Base-by-base conservation (phyloP, 2,329 filamentous ascomycete genomes). In the Tolypocladium tundrense region DNA sequence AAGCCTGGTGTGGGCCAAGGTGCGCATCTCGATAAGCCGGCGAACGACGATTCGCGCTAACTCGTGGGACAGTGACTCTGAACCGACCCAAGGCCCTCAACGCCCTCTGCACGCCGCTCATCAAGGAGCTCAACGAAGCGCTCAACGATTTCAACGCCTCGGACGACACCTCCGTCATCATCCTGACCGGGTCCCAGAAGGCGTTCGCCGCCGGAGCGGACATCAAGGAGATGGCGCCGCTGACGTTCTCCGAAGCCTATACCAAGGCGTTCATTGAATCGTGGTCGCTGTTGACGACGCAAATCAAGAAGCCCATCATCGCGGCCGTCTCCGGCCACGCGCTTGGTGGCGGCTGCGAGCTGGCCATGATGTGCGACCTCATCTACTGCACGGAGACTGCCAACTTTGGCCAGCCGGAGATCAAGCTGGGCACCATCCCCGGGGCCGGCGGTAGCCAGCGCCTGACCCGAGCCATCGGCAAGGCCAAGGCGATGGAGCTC, bases 221-320 rank as follows among this genome's bases (percentile, higher is more conserved):
- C 74, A 99, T 99, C 79, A 97, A 97, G 75, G 94, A 99, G 76
- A 99, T 99, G 94, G 89, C 91, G 37, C 87, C 91, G 60, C 84
- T 97, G 43, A 92, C 87, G 57, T 99, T 99, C 76, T 84, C 89
- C 62, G 79, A 87, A 63, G 93, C 94, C 43, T 97, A 97, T 77
- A 88, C 85, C 53, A 85, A 79, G 64, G 90, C 95, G 70, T 99
- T 99, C 74, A 97, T 99, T 73, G 91, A 96, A 71, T 86, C 86
- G 11, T 99, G 94, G 94, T 96, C 91, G 7, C 81, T 88, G 62
- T 83, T 97, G 53, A 88, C 91, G 33, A 90, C 87, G 24, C 80
- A 84, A 61, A 80, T 97, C 72, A 95, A 96, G 77, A 97, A 95
- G 73, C 94, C 94, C 57, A 85, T 97, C 68, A 92, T 99, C 64